A percentile compares a stretch with the other conserved stretches of the same genome.
Evolutionary conservation across 2,329 filamentous ascomycete genomes (phyloP).

Genomic region (Ophiostoma sp.): DNA sequence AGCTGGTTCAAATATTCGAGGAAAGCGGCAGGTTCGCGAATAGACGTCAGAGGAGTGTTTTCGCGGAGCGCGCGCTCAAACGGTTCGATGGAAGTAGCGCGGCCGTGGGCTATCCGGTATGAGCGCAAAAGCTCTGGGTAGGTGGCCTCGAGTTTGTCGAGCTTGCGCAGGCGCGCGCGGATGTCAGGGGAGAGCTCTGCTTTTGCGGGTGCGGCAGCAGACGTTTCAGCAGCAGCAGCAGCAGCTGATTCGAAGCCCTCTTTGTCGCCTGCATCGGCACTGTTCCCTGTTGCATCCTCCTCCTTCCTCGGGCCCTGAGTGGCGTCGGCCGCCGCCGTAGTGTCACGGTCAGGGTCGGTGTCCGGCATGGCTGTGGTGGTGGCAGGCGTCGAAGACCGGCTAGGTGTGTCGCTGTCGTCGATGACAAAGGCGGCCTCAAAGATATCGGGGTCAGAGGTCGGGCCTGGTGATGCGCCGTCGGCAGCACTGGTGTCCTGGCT

Average conservation of each 20-base stretch:
- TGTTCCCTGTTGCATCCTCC: neutral
- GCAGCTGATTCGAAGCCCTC: neutral
- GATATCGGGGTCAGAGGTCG: constrained; percentile 74
- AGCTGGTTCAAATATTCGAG: constrained; percentile 87
- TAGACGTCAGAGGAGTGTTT: constrained; percentile 84
- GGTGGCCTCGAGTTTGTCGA: constrained; percentile 84
- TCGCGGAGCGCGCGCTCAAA: constrained; percentile 90
- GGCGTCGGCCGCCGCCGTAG: neutral
- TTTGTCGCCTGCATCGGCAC: neutral
- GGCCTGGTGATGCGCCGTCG: constrained; percentile 32
- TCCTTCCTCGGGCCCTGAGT: neutral
- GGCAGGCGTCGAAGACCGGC: constrained; percentile 36
- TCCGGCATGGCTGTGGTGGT: neutral
- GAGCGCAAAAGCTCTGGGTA: constrained; percentile 91
- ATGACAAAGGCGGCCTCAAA: constrained; percentile 83
- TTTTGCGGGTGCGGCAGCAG: constrained; percentile 26
- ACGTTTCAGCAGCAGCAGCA: neutral
- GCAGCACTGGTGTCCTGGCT: constrained; percentile 34
- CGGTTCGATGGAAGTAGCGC: constrained; percentile 80
- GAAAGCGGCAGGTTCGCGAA: constrained; percentile 75
- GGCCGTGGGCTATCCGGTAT: constrained; percentile 83
- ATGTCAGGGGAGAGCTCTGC: constrained; percentile 68
- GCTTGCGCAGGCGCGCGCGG: constrained; percentile 66
- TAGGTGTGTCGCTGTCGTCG: constrained; percentile 70
- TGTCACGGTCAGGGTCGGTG: neutral